Conservation (phyloP, 2,329 filamentous ascomycete genomes). For the Cercospora sp. region DNA sequence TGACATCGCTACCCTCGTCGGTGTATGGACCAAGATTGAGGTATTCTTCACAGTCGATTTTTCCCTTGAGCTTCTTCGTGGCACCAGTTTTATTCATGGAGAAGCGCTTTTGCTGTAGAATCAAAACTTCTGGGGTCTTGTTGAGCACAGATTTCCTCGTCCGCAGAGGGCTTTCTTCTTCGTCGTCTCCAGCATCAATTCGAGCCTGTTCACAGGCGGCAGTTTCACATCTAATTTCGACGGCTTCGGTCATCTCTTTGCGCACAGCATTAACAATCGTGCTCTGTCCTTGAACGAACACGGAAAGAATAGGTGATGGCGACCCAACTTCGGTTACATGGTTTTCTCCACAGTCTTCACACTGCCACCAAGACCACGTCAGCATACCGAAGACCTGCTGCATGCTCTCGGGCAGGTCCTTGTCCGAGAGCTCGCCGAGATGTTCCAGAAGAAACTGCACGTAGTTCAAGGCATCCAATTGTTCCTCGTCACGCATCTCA, state of each 20-base stretch:
- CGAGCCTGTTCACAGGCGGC: not conserved
- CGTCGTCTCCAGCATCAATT: not conserved
- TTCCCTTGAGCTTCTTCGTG: too few relatives aligned
- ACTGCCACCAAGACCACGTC: not conserved
- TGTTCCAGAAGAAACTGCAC: not conserved
- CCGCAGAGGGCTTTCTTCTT: not conserved
- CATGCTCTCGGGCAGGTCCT: not conserved
- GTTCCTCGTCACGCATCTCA: not conserved
- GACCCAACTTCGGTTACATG: not conserved
- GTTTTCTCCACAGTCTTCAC: not conserved
- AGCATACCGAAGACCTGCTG: not conserved
- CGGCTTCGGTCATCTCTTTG: not conserved
- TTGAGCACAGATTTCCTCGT: too few relatives aligned
- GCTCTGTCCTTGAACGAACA: not conserved
- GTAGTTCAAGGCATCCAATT: not conserved
- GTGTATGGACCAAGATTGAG: conserved; percentile 1
- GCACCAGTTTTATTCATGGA: too few relatives aligned
- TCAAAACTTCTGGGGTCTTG: conserved; percentile 7
- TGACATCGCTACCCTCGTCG: not conserved
- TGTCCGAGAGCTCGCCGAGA: not conserved
- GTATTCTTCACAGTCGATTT: not conserved
- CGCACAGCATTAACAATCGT: not conserved
- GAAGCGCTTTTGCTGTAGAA: conserved; percentile 12
- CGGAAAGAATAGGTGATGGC: too few relatives aligned
- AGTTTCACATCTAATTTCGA: not conserved